Evolutionary conservation across 2,329 filamentous ascomycete species (phyloP).

Genomic region (Colletotrichum endophyticum): DNA sequence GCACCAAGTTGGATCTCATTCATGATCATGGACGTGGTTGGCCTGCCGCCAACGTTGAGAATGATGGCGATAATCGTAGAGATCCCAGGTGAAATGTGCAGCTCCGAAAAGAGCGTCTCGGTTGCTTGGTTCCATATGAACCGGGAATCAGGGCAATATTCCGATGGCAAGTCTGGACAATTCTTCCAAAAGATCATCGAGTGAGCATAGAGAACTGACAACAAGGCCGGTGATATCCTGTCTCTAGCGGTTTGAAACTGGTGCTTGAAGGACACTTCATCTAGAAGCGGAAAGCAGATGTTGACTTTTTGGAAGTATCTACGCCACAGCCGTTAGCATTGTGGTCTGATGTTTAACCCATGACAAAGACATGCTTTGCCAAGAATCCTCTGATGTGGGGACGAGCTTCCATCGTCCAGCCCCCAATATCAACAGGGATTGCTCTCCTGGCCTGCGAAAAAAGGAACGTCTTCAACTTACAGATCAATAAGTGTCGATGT

Average conservation of each 20-base stretch:
- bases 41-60: slow-evolving; percentile 64
- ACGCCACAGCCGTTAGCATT: neutral
- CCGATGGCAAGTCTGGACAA: slow-evolving; percentile 44
- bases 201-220: slow-evolving; percentile 64
- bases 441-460: neutral
- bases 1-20: slow-evolving; percentile 57
- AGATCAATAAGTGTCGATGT: slow-evolving; percentile 53
- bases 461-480: slow-evolving; percentile 31
- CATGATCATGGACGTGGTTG: slow-evolving; percentile 64
- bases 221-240: slow-evolving; percentile 58
- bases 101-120: slow-evolving; percentile 63
- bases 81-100: slow-evolving; percentile 62
- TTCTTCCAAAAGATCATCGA: slow-evolving; percentile 63
- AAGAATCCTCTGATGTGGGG: neutral
- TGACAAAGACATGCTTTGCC: neutral
- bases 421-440: neutral
- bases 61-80: slow-evolving; percentile 63
- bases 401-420: neutral
- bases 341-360: neutral
- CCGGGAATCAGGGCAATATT: slow-evolving; percentile 60
- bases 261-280: slow-evolving; percentile 57
- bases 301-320: slow-evolving; percentile 63
- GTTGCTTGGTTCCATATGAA: slow-evolving; percentile 69
- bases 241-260: slow-evolving; percentile 50
- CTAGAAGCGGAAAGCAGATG: slow-evolving; percentile 64